These are phyloP conservation scores for Magnusiomyces suaveolens DNA, from an alignment of 1,139 yeast species.

Conservation along the genomic window DNA sequence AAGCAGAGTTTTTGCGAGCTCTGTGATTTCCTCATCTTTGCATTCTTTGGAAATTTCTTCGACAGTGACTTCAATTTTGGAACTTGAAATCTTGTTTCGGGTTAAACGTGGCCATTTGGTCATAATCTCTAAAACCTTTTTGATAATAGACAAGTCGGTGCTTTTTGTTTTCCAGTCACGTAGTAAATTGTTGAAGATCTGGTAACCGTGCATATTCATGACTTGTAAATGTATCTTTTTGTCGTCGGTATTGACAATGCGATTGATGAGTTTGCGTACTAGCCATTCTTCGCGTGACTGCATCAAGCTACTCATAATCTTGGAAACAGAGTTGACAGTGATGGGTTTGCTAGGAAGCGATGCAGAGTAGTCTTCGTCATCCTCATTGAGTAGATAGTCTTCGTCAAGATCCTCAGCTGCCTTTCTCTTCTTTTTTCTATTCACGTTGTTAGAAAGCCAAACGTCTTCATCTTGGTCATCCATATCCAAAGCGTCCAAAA, in stretches of 20 bases:
- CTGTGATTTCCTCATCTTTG: slow-evolving; percentile 24
- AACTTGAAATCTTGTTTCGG: slow-evolving; percentile 68
- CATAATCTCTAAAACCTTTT: slow-evolving; percentile 47
- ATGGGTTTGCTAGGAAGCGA: slow-evolving; percentile 49
- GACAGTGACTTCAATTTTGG: slow-evolving; percentile 63
- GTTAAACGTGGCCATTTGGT: slow-evolving; percentile 73
- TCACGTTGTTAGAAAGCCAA: slow-evolving; percentile 35
- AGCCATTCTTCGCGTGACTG: slow-evolving; percentile 67
- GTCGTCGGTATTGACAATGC: slow-evolving; percentile 53
- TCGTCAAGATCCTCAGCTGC: slow-evolving; percentile 37
- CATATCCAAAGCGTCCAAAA: slow-evolving; percentile 81
- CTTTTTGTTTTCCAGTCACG: slow-evolving; percentile 28
- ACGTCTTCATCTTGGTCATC: slow-evolving; percentile 40
- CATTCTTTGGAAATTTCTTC: slow-evolving; percentile 34
- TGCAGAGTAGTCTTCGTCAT: slow-evolving; percentile 48
- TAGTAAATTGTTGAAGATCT: slow-evolving; percentile 57
- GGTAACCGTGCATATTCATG: slow-evolving; percentile 79
- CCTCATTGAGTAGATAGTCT: slow-evolving; percentile 32
- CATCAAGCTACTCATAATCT: slow-evolving; percentile 72
- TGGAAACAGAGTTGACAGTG: slow-evolving; percentile 46
- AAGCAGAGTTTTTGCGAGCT: slow-evolving; percentile 41
- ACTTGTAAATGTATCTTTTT: slow-evolving; percentile 48
- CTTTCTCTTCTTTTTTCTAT: slow-evolving; percentile 42
- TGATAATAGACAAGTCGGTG: slow-evolving; percentile 33
- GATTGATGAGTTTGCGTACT: slow-evolving; percentile 53